Percentiles rank a stretch among this genome's conserved stretches.
These are phyloP conservation scores for Pascua sp. DNA, from an alignment of 1,284 basidiomycete species.

Conservation along the genomic window DNA sequence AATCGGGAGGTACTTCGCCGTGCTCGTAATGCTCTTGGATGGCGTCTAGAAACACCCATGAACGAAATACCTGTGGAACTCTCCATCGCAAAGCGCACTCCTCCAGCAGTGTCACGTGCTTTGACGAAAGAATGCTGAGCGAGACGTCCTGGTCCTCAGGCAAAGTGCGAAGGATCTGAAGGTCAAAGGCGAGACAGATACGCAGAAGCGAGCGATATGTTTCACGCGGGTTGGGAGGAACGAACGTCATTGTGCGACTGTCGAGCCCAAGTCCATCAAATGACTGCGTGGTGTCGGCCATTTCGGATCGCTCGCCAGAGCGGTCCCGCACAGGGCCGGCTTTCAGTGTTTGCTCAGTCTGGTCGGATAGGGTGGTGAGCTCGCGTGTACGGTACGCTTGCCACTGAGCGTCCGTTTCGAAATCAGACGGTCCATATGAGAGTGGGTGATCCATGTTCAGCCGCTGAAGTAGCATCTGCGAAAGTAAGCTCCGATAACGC, in stretches of 20 bases:
- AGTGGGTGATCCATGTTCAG: constrained; percentile 79
- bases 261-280: constrained; percentile 26
- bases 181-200: constrained; percentile 76
- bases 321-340: constrained; percentile 13
- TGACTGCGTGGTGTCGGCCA: constrained; percentile 64
- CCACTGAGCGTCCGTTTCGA: constrained; percentile 74
- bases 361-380: constrained; percentile 66
- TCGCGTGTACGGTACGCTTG: constrained; percentile 80
- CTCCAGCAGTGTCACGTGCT: constrained; percentile 77
- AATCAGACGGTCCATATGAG: constrained; percentile 83
- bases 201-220: constrained; percentile 82
- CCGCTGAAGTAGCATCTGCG: constrained; percentile 81
- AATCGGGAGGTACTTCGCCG: constrained; percentile 88
- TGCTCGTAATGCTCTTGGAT: constrained; percentile 84
- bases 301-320: constrained; percentile 6
- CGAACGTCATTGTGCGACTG: constrained; percentile 57
- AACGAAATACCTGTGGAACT: constrained; percentile 72
- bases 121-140: constrained; percentile 78
- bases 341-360: constrained; percentile 11
- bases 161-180: constrained; percentile 84
- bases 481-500: constrained; percentile 9
- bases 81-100: constrained; percentile 89
- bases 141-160: constrained; percentile 96
- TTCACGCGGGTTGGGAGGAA: constrained; percentile 81
- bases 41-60: constrained; percentile 77